Evolutionary conservation across 176 grass and related monocot genomes (phyloP).

Genomic region (Saccharum officinarum): DNA sequence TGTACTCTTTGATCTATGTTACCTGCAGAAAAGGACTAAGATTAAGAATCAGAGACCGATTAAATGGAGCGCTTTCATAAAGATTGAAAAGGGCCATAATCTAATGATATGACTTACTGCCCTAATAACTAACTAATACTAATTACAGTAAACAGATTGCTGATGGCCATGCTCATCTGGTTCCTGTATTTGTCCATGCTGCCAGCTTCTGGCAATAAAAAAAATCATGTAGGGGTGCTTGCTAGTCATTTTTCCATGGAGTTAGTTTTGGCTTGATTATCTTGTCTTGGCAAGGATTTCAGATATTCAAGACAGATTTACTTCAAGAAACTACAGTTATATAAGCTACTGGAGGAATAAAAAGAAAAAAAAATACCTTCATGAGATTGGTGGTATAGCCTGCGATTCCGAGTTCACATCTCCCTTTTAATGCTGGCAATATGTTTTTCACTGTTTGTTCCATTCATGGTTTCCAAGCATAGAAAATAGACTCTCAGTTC

Average conservation of each 20-base stretch:
- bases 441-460: slow-evolving; percentile 79
- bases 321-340: neutral
- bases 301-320: neutral
- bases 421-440: slow-evolving; percentile 66
- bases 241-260: neutral
- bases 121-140: no score
- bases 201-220: neutral
- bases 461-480: slow-evolving; percentile 82
- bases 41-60: no score
- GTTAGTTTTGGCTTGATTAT: neutral
- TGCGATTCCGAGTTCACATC: slow-evolving; percentile 83
- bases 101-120: no score
- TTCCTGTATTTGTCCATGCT: neutral
- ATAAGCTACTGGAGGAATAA: no score
- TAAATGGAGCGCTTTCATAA: no score
- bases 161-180: neutral
- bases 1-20: no score
- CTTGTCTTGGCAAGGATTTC: neutral
- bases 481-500: slow-evolving; percentile 56
- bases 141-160: neutral
- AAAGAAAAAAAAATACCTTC: slow-evolving; percentile 77
- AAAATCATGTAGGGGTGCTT: neutral
- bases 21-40: no score
- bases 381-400: slow-evolving; percentile 48
- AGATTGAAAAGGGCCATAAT: no score